Percentiles rank a stretch among this genome's conserved stretches.
Evolutionary conservation across 768 basidiomycete species (phyloP).

Genomic region (Xerocomellus dryophilus): DNA sequence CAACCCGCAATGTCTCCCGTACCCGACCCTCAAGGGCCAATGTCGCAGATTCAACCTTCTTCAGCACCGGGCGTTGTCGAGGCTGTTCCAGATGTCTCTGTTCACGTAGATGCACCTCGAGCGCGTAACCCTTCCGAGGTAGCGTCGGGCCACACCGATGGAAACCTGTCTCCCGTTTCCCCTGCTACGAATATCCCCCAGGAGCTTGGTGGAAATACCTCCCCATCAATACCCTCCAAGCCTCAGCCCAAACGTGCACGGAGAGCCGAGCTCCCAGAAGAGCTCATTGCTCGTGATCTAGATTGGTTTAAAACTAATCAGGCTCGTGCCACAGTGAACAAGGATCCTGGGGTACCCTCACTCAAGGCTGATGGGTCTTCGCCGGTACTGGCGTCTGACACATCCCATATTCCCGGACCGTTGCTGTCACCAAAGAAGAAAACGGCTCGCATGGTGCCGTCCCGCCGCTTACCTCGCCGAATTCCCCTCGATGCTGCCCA

Average conservation of each 20-base stretch:
- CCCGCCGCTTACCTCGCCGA: conserved; percentile 22
- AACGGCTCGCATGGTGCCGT: conserved; percentile 27
- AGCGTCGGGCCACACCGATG: not conserved
- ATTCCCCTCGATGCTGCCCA: conserved; percentile 1
- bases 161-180: not conserved
- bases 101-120: not conserved
- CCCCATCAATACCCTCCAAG: conserved; percentile 7
- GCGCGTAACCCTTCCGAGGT: not conserved
- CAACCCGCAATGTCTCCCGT: not conserved
- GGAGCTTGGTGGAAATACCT: not conserved
- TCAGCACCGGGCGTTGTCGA: not conserved
- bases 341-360: not conserved
- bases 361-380: not conserved
- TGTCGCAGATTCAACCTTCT: not conserved
- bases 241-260: conserved; percentile 29
- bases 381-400: not conserved
- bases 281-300: conserved; percentile 28
- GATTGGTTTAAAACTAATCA: conserved; percentile 29
- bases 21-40: not conserved
- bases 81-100: not conserved
- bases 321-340: not conserved
- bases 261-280: conserved; percentile 21
- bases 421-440: conserved; percentile 15
- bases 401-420: not conserved
- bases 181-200: not conserved